These are phyloP conservation scores for Globisporangium echinulatum DNA, from an alignment of 352 stramenopile species.

Conservation along the genomic window DNA sequence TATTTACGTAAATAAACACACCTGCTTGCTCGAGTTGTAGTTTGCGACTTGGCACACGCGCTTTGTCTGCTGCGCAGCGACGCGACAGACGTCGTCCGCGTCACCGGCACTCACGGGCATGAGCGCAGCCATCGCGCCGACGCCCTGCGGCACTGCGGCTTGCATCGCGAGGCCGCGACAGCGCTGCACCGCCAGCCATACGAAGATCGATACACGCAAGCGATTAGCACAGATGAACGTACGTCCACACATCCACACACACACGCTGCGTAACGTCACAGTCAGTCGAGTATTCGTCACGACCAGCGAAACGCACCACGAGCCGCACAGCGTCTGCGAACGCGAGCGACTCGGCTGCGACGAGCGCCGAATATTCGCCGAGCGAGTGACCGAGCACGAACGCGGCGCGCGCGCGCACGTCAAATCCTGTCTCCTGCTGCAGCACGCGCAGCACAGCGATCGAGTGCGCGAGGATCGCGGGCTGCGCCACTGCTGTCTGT, in stretches of 20 bases:
- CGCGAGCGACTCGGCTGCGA: constrained; percentile 50
- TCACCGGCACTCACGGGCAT: constrained; percentile 49
- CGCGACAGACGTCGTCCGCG: constrained; percentile 47
- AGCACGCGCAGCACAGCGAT: constrained; percentile 66
- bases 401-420: constrained; percentile 18
- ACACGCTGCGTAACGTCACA: too few species aligned
- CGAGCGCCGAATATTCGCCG: constrained; percentile 82
- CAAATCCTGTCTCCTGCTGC: constrained; percentile 49
- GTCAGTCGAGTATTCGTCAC: too few species aligned
- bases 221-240: background rate
- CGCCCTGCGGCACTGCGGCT: constrained; percentile 36
- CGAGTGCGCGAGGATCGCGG: constrained; percentile 77
- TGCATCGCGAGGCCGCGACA: constrained; percentile 70
- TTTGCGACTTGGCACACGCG: constrained; percentile 78
- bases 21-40: constrained; percentile 87
- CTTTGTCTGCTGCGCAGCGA: constrained; percentile 24
- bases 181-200: constrained; percentile 20
- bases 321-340: constrained; percentile 65
- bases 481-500: constrained; percentile 67
- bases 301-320: constrained; percentile 29
- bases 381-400: constrained; percentile 78
- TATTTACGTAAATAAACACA: background rate
- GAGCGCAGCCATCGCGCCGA: constrained; percentile 72
- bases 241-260: too few species aligned
- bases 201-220: background rate